Conservation (phyloP, 768 basidiomycete species). For the Asterophora parasitica region DNA sequence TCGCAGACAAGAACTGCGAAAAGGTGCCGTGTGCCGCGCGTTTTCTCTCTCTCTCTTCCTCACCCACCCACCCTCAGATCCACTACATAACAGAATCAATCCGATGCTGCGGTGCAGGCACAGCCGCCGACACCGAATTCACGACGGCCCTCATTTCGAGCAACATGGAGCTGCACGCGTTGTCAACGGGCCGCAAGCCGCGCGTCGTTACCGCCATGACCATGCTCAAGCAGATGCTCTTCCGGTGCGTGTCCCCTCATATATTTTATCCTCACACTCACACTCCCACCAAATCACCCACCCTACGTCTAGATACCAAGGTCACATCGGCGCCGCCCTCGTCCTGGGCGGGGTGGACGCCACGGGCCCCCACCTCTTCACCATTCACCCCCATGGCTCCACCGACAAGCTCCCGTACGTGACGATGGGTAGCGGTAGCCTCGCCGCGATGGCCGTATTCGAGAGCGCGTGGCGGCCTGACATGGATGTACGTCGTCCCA, state of each 20-base stretch:
- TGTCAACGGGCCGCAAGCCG: conserved; percentile 88
- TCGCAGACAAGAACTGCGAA: conserved; percentile 99
- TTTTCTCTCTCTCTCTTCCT: not conserved
- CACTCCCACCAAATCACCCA: no score
- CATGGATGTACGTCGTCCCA: conserved; percentile 57
- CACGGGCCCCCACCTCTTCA: conserved; percentile 93
- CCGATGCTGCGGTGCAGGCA: conserved; percentile 97
- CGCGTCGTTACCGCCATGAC: conserved; percentile 98
- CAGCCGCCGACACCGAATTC: conserved; percentile 98
- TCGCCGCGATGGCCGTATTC: conserved; percentile 98
- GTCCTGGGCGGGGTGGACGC: conserved; percentile 96
- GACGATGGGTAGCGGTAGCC: conserved; percentile 94
- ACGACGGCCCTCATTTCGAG: conserved; percentile 92
- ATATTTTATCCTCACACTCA: no score
- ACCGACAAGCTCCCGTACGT: conserved; percentile 99
- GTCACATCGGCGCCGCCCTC: conserved; percentile 90
- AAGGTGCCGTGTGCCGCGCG: conserved; percentile 55
- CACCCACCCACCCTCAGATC: conserved; percentile 50
- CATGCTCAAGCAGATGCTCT: conserved; percentile 95
- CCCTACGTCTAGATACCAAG: conserved; percentile 97
- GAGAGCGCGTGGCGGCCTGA: conserved; percentile 80
- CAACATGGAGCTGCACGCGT: conserved; percentile 89
- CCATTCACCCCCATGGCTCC: conserved; percentile 93
- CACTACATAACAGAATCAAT: conserved; percentile 96
- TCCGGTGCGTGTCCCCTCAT: conserved; percentile 49